Evolutionary conservation across 495 filamentous ascomycete genomes (phyloP), one percentile per base, ranked within the genome.

Genomic region (Neurospora sp.): DNA sequence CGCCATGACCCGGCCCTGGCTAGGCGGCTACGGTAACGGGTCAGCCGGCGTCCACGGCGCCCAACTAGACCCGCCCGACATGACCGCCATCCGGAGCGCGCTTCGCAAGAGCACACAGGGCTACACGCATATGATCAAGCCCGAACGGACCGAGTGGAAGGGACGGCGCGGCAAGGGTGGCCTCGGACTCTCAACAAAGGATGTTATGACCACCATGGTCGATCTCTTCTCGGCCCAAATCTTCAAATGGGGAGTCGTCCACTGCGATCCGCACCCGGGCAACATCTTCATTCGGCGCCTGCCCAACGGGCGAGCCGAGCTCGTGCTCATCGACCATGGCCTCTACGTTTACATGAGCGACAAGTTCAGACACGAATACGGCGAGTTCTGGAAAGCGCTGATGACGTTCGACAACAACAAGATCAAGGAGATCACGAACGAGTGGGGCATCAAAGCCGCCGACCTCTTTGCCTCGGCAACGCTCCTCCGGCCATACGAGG

Each of bases 301-400:
- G 22, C 93, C 94, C 3, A 89, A 84, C 39, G 95, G 95, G 39
- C 87, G 91, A 46, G 86, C 96, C 1, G 94, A 99, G 80, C 85
- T 99, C 20, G 94, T 98, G 2, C 90, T 99, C 11, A 97, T 99
- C 76, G 95, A 99, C 81, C 95, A 99, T 80, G 95, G 95, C 0
- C 87, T 99, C 39, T 99, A 99, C 81, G 92, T 99, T 71, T 91
- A 91, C 78, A 95, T 97, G 90, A 85, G 88, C 38, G 90, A 93
- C 10, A 84, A 89, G 75, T 97, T 98, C 82, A 87, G 94, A 20
- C 92, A 92, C 78, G 89, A 99, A 79, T 99, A 99, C 81, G 90
- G 92, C 16, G 84, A 89, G 4, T 96, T 99, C 85, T 99, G 95
- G 95, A 97, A 94, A 80, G 88, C 91, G 4, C 87, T 99, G 16